These are phyloP conservation scores for Arthrobotrys megalospora DNA, from an alignment of 2,329 filamentous ascomycete genomes.

Conservation along the genomic window DNA sequence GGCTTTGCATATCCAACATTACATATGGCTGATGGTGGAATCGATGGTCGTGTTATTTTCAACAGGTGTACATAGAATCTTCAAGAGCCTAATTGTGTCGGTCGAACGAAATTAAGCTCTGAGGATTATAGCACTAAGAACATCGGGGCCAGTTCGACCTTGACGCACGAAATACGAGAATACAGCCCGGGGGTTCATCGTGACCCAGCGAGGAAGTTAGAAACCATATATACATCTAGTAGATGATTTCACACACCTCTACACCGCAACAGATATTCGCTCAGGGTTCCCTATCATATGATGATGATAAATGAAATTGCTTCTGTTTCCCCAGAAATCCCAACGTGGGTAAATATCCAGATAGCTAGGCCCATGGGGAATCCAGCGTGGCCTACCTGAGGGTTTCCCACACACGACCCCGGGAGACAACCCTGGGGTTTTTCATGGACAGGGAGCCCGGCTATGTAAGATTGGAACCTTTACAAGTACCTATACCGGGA, in stretches of 20 bases:
- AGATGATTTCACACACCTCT: neutral
- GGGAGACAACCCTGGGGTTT: slow-evolving; percentile 4
- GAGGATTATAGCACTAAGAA: neutral
- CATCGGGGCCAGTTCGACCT: too few relatives aligned
- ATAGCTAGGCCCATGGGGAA: slow-evolving; percentile 11
- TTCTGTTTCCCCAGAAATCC: slow-evolving; percentile 20
- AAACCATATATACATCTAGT: neutral
- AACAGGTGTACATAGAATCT: neutral
- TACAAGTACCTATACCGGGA: neutral
- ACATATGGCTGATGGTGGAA: neutral
- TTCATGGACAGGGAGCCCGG: slow-evolving; percentile 19
- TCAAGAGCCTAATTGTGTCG: slow-evolving; percentile 7
- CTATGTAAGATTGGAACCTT: slow-evolving; percentile 1
- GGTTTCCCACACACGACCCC: neutral
- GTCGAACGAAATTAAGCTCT: neutral
- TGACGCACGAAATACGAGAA: slow-evolving; percentile 12
- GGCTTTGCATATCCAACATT: neutral
- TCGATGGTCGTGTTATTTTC: neutral
- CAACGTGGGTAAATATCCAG: slow-evolving; percentile 21
- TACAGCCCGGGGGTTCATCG: neutral
- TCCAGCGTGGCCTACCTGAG: slow-evolving; percentile 6
- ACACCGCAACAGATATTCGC: neutral
- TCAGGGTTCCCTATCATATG: neutral
- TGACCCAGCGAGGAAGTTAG: neutral
- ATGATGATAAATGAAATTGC: slow-evolving; percentile 4